Evolutionary conservation across 2,329 filamentous ascomycete genomes (phyloP).

Genomic region (Zopfia rhizophila): DNA sequence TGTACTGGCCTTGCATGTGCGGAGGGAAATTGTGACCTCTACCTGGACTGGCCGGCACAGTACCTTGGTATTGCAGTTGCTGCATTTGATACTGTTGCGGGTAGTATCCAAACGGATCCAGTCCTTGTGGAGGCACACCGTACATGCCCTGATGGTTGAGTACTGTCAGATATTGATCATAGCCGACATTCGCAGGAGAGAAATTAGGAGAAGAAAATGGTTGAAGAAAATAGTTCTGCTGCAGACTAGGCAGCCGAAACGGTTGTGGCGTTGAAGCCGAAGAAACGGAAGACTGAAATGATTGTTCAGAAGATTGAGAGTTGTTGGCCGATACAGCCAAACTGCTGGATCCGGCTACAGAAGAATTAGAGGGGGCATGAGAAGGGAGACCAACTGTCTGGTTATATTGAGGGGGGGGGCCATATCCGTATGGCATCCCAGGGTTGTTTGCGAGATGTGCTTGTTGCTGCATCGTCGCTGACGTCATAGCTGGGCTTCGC

Average conservation of each 20-base stretch:
- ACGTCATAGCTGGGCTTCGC: constrained; percentile 65
- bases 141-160: constrained; percentile 72
- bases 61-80: constrained; percentile 56
- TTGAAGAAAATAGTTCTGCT: constrained; percentile 36
- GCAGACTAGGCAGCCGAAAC: constrained; percentile 28
- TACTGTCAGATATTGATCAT: constrained; percentile 77
- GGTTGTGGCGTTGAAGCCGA: constrained; percentile 27
- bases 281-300: constrained; percentile 17
- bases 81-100: constrained; percentile 58
- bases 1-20: constrained; percentile 57
- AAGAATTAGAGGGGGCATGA: constrained; percentile 46
- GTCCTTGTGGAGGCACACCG: constrained; percentile 63
- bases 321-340: constrained; percentile 24
- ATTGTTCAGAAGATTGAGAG: constrained; percentile 25
- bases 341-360: constrained; percentile 32
- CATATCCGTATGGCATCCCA: constrained; percentile 72
- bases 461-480: constrained; percentile 73
- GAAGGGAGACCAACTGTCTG: constrained; percentile 69
- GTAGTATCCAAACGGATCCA: constrained; percentile 54
- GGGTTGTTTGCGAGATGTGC: constrained; percentile 60
- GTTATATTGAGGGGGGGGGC: constrained; percentile 66
- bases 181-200: constrained; percentile 74
- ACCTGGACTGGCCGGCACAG: constrained; percentile 57
- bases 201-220: constrained; percentile 64
- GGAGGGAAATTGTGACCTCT: constrained; percentile 59